A percentile compares a stretch with the other conserved stretches of the same genome.
These are phyloP conservation scores for Penicillium sp. DNA, from an alignment of 2,329 filamentous ascomycete genomes.

Conservation along the genomic window DNA sequence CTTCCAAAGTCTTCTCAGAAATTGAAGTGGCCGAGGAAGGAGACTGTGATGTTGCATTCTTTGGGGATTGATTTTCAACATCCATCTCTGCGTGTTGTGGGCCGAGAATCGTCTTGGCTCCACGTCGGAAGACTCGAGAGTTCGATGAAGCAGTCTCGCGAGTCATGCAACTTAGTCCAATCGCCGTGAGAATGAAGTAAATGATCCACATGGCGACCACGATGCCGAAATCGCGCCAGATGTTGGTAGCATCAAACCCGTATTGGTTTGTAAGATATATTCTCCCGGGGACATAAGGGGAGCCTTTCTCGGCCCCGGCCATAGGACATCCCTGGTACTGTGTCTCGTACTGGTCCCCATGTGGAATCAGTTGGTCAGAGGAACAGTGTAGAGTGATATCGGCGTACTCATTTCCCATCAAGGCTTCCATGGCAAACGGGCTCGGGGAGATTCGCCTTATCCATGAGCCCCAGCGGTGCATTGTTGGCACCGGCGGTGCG, in stretches of 20 bases:
- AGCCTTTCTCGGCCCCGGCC: conserved; percentile 30
- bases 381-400: conserved; percentile 53
- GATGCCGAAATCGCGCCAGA: conserved; percentile 75
- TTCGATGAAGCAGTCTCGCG: conserved; percentile 22
- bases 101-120: background rate
- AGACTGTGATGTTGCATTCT: too few relatives aligned
- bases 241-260: too few relatives aligned
- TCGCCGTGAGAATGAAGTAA: conserved; percentile 73
- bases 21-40: background rate
- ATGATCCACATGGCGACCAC: conserved; percentile 71
- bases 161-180: conserved; percentile 49
- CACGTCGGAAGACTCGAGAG: too few relatives aligned
- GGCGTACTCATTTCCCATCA: conserved; percentile 69
- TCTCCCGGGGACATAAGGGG: too few relatives aligned
- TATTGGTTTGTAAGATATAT: too few relatives aligned
- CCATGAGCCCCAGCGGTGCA: conserved; percentile 7
- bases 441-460: conserved; percentile 57
- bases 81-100: background rate
- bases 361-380: conserved; percentile 55
- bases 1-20: background rate
- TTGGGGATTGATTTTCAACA: background rate
- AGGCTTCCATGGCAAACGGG: conserved; percentile 64
- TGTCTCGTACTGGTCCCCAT: conserved; percentile 38
- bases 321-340: conserved; percentile 60
- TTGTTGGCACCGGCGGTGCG: background rate